A percentile compares a stretch with the other conserved stretches of the same genome.
Conservation (phyloP, 768 basidiomycete species). For the Tricholoma flavovirens region DNA sequence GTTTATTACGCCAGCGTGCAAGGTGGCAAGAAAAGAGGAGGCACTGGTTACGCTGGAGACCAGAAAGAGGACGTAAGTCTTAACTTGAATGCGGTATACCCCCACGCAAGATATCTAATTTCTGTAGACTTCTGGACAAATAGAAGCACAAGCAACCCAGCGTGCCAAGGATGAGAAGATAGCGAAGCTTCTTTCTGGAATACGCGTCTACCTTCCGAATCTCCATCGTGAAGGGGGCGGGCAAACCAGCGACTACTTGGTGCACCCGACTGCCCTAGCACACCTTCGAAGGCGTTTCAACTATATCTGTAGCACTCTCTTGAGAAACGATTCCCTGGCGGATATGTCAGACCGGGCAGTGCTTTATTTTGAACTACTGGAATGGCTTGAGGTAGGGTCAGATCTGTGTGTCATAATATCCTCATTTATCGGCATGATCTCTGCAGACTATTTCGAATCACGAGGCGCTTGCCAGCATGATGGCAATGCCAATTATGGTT, state of each 20-base stretch:
- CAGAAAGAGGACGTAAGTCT: conserved; percentile 76
- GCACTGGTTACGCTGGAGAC: conserved; percentile 84
- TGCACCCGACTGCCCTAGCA: conserved; percentile 88
- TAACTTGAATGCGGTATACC: conserved; percentile 1
- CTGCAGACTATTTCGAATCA: conserved; percentile 87
- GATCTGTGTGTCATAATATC: conserved; percentile 1
- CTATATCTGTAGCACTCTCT: conserved; percentile 75
- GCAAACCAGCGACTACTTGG: conserved; percentile 82
- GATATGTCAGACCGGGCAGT: conserved; percentile 89
- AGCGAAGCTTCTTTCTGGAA: conserved; percentile 56
- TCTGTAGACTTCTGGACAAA: conserved; percentile 68
- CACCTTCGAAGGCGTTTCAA: conserved; percentile 91
- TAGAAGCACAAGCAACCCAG: conserved; percentile 74
- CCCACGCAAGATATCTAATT: neutral
- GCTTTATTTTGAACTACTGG: conserved; percentile 84
- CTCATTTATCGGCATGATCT: conserved; percentile 3
- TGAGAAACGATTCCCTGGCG: conserved; percentile 87
- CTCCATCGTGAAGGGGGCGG: conserved; percentile 70
- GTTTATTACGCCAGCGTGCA: conserved; percentile 34
- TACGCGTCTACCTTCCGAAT: conserved; percentile 83
- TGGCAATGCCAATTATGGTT: conserved; percentile 97
- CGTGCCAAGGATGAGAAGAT: conserved; percentile 68
- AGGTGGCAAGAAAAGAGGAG: conserved; percentile 69
- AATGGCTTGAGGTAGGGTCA: conserved; percentile 79
- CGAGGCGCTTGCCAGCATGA: conserved; percentile 90